Conservation (phyloP, 768 basidiomycete genomes). For the Chalciporus sphaerocephalus region DNA sequence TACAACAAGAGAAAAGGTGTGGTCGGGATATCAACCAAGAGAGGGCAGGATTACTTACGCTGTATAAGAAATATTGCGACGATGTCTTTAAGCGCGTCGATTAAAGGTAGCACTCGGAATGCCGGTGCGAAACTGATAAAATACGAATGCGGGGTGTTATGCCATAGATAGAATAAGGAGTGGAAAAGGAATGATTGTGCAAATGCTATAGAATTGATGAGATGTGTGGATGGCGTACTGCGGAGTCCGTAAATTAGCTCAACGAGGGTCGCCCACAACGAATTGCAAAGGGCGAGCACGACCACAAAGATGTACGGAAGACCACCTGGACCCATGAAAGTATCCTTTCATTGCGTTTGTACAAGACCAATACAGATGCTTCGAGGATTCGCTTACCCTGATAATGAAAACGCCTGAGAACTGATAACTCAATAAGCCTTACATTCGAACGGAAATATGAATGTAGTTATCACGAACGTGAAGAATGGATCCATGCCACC, state of each 20-base stretch:
- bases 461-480: slow-evolving; percentile 28
- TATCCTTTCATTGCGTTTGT: slow-evolving; percentile 9
- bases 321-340: slow-evolving; percentile 13
- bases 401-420: slow-evolving; percentile 32
- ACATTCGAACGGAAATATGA: background rate
- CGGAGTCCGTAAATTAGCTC: slow-evolving; percentile 25
- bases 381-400: slow-evolving; percentile 15
- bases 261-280: slow-evolving; percentile 18
- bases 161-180: slow-evolving; percentile 3
- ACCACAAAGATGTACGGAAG: slow-evolving; percentile 11
- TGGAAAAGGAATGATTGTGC: slow-evolving; percentile 18
- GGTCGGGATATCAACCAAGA: background rate
- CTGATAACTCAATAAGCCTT: slow-evolving; percentile 16
- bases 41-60: slow-evolving; percentile 15
- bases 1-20: slow-evolving; percentile 9
- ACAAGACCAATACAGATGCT: background rate
- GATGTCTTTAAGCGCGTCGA: slow-evolving; percentile 19
- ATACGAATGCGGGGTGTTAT: slow-evolving; percentile 3
- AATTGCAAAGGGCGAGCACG: slow-evolving; percentile 18
- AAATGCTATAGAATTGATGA: slow-evolving; percentile 25
- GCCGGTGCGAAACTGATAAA: slow-evolving; percentile 7
- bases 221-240: slow-evolving; percentile 13
- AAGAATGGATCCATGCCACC: slow-evolving; percentile 32
- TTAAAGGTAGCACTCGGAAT: slow-evolving; percentile 10
- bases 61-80: slow-evolving; percentile 19